Evolutionary conservation across 1,284 basidiomycete species (phyloP).

Genomic region (Heterobasidion annosum): DNA sequence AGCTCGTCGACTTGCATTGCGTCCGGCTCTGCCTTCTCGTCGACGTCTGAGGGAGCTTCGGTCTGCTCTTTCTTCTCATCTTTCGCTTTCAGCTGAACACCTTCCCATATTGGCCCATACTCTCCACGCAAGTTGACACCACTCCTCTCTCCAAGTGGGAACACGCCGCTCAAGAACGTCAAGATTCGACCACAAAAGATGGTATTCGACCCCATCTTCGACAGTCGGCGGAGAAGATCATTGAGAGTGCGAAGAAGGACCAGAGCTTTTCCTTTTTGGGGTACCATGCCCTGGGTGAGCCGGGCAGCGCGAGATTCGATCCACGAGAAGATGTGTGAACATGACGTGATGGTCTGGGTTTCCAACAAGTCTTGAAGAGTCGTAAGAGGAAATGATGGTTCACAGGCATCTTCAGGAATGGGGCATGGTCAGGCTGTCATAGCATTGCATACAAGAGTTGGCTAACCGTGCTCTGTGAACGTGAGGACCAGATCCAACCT

Average conservation of each 20-base stretch:
- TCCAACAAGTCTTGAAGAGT: slow-evolving; percentile 73
- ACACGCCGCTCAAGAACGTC: slow-evolving; percentile 78
- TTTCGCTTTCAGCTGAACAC: slow-evolving; percentile 30
- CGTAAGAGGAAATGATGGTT: slow-evolving; percentile 45
- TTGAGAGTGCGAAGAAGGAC: slow-evolving; percentile 79
- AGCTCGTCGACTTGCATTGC: slow-evolving; percentile 31
- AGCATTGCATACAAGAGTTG: no score
- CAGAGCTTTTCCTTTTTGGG: slow-evolving; percentile 81
- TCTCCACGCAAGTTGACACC: slow-evolving; percentile 87
- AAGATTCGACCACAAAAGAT: slow-evolving; percentile 85
- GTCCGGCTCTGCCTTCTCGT: slow-evolving; percentile 16
- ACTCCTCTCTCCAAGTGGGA: slow-evolving; percentile 81
- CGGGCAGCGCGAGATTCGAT: slow-evolving; percentile 62
- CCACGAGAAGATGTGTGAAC: slow-evolving; percentile 79
- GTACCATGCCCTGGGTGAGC: slow-evolving; percentile 68
- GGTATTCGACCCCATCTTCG: slow-evolving; percentile 75
- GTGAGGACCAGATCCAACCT: slow-evolving; percentile 63
- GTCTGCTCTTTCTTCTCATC: slow-evolving; percentile 9
- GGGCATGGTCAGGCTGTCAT: slow-evolving; percentile 4
- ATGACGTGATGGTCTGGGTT: slow-evolving; percentile 72
- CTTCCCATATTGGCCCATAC: slow-evolving; percentile 74
- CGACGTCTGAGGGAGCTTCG: slow-evolving; percentile 3
- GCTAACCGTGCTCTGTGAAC: slow-evolving; percentile 64
- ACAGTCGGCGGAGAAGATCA: slow-evolving; percentile 76
- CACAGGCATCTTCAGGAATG: slow-evolving; percentile 35